Conservation (phyloP, 2,329 filamentous ascomycete species). For the Mycosphaerella arachidis region DNA sequence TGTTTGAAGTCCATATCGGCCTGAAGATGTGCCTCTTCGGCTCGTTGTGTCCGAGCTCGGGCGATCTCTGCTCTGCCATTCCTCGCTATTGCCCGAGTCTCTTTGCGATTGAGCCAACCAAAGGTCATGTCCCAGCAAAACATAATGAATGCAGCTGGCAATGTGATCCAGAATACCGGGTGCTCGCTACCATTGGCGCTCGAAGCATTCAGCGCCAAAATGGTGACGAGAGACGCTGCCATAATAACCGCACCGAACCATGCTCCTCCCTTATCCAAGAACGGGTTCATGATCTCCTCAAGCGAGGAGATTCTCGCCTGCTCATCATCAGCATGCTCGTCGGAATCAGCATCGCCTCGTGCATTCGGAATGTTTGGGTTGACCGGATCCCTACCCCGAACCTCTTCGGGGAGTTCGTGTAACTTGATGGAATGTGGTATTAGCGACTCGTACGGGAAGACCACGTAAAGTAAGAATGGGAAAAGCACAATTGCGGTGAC, state of each 20-base stretch:
- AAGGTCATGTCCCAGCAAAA: constrained; percentile 62
- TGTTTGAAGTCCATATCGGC: not conserved
- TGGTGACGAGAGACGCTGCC: constrained; percentile 60
- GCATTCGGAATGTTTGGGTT: constrained; percentile 67
- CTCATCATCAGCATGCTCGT: not conserved
- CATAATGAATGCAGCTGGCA: constrained; percentile 65
- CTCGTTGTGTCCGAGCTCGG: constrained; percentile 39
- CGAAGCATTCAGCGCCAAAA: constrained; percentile 62
- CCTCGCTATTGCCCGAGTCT: constrained; percentile 60
- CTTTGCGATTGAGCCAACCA: constrained; percentile 59
- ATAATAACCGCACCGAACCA: constrained; percentile 62
- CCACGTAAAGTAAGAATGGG: constrained; percentile 64
- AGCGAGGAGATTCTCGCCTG: constrained; percentile 41
- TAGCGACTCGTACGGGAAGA: constrained; percentile 60
- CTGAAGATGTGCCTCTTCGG: constrained; percentile 27
- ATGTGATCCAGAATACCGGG: constrained; percentile 64
- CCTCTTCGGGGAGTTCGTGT: constrained; percentile 60
- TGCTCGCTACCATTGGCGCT: constrained; percentile 47
- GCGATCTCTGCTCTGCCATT: constrained; percentile 49
- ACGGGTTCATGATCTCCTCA: constrained; percentile 72
- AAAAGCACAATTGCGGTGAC: constrained; percentile 65
- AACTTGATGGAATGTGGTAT: constrained; percentile 64
- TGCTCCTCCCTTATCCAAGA: constrained; percentile 63
- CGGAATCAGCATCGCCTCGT: not conserved
- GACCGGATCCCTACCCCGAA: constrained; percentile 53